These are phyloP conservation scores for Globisporangium carolinianum DNA, from an alignment of 352 stramenopile species.

Conservation along the genomic window DNA sequence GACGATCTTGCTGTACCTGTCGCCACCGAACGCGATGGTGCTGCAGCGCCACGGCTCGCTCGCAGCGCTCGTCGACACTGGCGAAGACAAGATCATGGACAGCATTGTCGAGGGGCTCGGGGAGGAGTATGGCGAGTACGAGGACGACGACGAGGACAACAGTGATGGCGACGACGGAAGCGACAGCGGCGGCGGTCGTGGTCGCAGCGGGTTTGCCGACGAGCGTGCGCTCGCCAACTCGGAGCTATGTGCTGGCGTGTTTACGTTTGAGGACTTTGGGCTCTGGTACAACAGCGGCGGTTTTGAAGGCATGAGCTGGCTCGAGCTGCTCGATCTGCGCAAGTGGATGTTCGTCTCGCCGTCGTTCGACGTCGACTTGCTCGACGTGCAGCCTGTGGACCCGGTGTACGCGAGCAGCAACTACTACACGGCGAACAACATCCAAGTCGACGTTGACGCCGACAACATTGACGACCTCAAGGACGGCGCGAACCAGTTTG, in stretches of 20 bases:
- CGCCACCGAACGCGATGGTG: conserved; percentile 48
- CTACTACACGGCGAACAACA: conserved; percentile 84
- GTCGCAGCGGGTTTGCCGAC: conserved; percentile 7
- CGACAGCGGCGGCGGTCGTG: conserved; percentile 27
- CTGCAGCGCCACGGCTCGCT: conserved; percentile 56
- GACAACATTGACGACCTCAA: conserved; percentile 26
- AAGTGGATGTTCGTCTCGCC: conserved; percentile 82
- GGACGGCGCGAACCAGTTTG: conserved; percentile 35
- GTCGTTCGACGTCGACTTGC: conserved; percentile 49
- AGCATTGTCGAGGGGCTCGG: conserved; percentile 54
- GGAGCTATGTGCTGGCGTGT: conserved; percentile 46
- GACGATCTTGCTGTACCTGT: conserved; percentile 67
- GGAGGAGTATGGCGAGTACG: conserved; percentile 24
- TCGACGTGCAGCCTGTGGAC: conserved; percentile 70
- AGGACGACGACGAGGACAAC: conserved; percentile 17
- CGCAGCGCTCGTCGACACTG: conserved; percentile 67
- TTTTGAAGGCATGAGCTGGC: conserved; percentile 73
- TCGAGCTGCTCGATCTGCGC: conserved; percentile 78
- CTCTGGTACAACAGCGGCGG: conserved; percentile 82
- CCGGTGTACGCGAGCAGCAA: conserved; percentile 65
- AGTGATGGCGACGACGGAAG: conserved; percentile 21
- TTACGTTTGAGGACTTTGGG: conserved; percentile 82
- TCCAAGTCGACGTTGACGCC: conserved; percentile 65
- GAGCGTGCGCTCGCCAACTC: conserved; percentile 34
- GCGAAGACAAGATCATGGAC: conserved; percentile 74